Base-by-base conservation (phyloP, 2,329 filamentous ascomycete genomes). In the Sporothrix pseudoabietina region DNA sequence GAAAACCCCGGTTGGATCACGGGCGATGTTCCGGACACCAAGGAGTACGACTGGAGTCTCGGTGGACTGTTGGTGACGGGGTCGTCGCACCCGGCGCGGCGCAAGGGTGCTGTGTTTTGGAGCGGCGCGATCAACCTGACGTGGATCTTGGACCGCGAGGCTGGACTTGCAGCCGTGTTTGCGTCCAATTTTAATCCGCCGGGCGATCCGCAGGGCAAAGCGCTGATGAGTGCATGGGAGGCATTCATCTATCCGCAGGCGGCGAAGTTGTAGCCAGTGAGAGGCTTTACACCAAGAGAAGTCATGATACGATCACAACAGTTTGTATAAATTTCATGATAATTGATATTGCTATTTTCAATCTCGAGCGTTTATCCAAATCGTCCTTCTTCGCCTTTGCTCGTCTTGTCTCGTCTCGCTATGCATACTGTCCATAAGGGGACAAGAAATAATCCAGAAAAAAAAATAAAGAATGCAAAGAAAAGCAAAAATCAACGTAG, bases 121-220 rank as follows among this genome's bases (percentile, higher is more conserved):
- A 79, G 81, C 61, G 85, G 85, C 0, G 80, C 84, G 73, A 79
- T 82, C 12, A 87, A 87, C 77, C 75, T 84, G 4, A 80, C 82
- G 22, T 87, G 85, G 85, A 79, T 79, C 73, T 76, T 82, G 54
- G 80, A 81, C 57, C 77, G 81, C 1, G 77, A 79, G 44, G 79
- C 80, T 6, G 84, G 82, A 0, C 26, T 86, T 5, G 82, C 81
- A 63, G 80, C 82, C 9, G 78, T 83, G 19, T 84, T 84, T 75
- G 83, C 79, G 0, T 82, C 81, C 72, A 84, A 85, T 76, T 77
- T 84, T 10, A 66, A 81, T 61, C 84, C 84, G 9, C 78, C 82
- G 0, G 84, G 81, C 1, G 84, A 86, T 77, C 30, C 61, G 8
- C 77, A 78, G 61, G 78, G 78, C 8, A 79, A 80, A 68, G 77